Percentiles rank a stretch among this genome's conserved stretches.
phyloP scores from a whole-genome alignment of 2,329 filamentous ascomycete genomes.

The Paecilomyces formosus region DNA sequence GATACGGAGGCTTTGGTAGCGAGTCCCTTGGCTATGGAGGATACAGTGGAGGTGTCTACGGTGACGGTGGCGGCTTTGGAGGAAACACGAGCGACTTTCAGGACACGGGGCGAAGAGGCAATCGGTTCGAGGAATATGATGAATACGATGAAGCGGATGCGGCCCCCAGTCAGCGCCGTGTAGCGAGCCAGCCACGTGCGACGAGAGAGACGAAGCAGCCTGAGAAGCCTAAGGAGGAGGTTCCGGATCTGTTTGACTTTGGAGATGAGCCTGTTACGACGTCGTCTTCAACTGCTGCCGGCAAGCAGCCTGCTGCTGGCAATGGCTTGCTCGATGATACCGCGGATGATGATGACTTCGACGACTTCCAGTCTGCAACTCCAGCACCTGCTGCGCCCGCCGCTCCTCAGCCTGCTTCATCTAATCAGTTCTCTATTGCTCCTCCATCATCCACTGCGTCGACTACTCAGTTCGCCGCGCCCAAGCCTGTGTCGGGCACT shows the following conservation, averaged over 20 bases:
- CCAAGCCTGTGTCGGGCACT: slow-evolving; percentile 75
- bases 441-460: slow-evolving; percentile 42
- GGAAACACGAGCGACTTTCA: slow-evolving; percentile 67
- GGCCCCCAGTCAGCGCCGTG: slow-evolving; percentile 46
- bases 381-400: slow-evolving; percentile 31
- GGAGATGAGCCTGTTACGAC: slow-evolving; percentile 60
- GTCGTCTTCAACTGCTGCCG: slow-evolving; percentile 32
- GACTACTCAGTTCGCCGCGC: slow-evolving; percentile 66
- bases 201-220: slow-evolving; percentile 53
- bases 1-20: slow-evolving; percentile 88
- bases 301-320: slow-evolving; percentile 39
- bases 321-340: slow-evolving; percentile 41
- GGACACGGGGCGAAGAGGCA: slow-evolving; percentile 54
- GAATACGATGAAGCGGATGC: slow-evolving; percentile 76
- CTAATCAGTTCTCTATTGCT: slow-evolving; percentile 31
- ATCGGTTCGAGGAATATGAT: slow-evolving; percentile 93
- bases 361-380: slow-evolving; percentile 90
- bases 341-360: slow-evolving; percentile 80
- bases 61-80: slow-evolving; percentile 91
- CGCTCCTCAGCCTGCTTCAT: slow-evolving; percentile 19
- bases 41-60: slow-evolving; percentile 72
- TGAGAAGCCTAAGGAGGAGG: slow-evolving; percentile 69
- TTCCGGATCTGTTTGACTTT: slow-evolving; percentile 75
- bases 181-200: slow-evolving; percentile 32
- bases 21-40: slow-evolving; percentile 60